Base-by-base conservation (phyloP, 1,284 basidiomycete species). In the Entoloma clypeatum region DNA sequence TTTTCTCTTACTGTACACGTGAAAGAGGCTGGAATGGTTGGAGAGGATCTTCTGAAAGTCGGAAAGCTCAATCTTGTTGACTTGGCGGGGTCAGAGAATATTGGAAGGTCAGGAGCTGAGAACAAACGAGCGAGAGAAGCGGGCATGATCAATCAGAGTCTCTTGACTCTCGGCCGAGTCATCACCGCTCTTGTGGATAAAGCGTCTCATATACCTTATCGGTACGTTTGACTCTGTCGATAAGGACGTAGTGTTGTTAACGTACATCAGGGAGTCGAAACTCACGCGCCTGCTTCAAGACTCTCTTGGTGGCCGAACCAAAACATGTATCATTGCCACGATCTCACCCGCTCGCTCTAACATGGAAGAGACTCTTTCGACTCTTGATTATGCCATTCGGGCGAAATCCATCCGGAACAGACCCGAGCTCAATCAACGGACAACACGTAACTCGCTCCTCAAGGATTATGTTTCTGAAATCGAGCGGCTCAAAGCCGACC, bases 61-160 rank as follows among this genome's bases (percentile, higher is more conserved):
- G 95, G 96, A 28, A 99, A 99, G 62, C 77, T 99, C 41, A 97
- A 99, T 63, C 79, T 99, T 13, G 96, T 99, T 42, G 95, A 99
- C 60, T 71, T 99, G 45, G 96, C 96, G 26, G 96, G 96, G 5
- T 95, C 92, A 3, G 96, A 99, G 65, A 98, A 97, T 56, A 95
- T 99, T 53, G 95, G 93, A 7, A 77, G 95, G 11, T 93, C 90
- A 0, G 96, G 96, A 5, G 96, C 96, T 1, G 92, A 94, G 63
- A 90, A 97, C 60, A 92, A 92, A 61, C 75, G 94, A 42, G 96
- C 95, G 2, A 75, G 92, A 51, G 96, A 99, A 60, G 96, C 96
- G 1, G 96, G 96, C 6, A 96, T 96, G 88, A 99, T 99, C 65
- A 99, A 99, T 59, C 92, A 98, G 65, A 96, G 92, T 59, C 71